Evolutionary conservation across 306 rosid species (phyloP).

Genomic region (Malus fusca): DNA sequence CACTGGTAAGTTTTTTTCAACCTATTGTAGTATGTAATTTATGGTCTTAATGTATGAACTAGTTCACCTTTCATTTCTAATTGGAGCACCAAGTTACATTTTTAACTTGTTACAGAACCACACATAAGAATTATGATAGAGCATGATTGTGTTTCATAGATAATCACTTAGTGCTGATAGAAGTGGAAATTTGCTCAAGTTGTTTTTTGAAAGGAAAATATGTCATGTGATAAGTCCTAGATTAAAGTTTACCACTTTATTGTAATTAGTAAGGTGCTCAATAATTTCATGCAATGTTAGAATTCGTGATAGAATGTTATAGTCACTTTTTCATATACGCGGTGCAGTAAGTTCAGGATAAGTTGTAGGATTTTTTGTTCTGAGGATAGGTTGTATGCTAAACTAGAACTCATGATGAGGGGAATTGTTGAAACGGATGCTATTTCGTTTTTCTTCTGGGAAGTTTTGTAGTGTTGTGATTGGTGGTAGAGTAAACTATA

Average conservation of each 20-base stretch:
- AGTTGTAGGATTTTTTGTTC: not conserved
- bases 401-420: not conserved
- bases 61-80: not conserved
- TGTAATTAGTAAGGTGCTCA: not conserved
- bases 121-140: not conserved
- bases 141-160: not conserved
- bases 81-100: not conserved
- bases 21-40: not conserved
- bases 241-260: not conserved
- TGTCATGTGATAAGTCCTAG: not conserved
- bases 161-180: not conserved
- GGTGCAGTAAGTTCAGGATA: not conserved
- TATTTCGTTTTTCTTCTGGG: not conserved
- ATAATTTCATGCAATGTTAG: not conserved
- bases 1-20: constrained; percentile 53
- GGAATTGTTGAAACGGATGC: not conserved
- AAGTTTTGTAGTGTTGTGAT: not conserved
- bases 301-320: not conserved
- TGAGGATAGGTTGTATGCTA: not conserved
- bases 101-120: not conserved
- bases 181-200: not conserved
- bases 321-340: not conserved
- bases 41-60: not conserved
- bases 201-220: not conserved
- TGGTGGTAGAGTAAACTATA: not conserved